Conservation (phyloP, 2,329 filamentous ascomycete genomes). For the Pseudopyrenochaeta lycopersici region DNA sequence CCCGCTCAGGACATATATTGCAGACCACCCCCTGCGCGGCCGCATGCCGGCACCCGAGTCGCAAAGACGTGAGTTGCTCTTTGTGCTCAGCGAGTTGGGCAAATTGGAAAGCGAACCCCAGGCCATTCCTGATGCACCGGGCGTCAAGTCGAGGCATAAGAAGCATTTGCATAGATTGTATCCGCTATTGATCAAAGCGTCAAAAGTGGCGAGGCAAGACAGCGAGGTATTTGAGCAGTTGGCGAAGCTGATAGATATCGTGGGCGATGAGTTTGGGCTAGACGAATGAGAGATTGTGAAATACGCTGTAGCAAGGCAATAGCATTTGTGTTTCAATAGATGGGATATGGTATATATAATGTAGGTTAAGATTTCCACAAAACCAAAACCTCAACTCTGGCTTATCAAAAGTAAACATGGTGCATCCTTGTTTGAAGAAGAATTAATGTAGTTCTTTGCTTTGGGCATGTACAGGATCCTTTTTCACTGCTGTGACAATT, state of each 20-base stretch:
- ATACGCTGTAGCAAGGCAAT: no score
- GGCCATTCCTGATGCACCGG: constrained; percentile 66
- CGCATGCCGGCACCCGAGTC: constrained; percentile 87
- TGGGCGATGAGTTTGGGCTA: constrained; percentile 50
- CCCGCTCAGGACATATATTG: constrained; percentile 83
- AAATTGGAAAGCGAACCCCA: constrained; percentile 73
- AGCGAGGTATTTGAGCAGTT: constrained; percentile 63
- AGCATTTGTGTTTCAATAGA: no score
- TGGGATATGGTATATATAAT: no score
- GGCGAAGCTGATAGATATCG: constrained; percentile 49
- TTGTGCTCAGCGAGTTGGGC: constrained; percentile 73
- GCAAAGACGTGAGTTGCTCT: constrained; percentile 80
- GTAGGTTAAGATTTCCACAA: no score
- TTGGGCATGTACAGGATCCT: no score
- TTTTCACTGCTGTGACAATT: no score
- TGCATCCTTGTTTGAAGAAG: no score
- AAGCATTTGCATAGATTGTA: constrained; percentile 85
- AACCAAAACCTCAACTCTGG: no score
- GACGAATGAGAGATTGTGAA: constrained; percentile 29
- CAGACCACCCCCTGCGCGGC: constrained; percentile 88
- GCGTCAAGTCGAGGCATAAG: constrained; percentile 51
- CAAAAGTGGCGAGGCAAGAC: constrained; percentile 69
- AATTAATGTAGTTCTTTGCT: no score
- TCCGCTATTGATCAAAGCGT: constrained; percentile 74
- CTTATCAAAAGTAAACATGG: no score